These are phyloP conservation scores for Phytophthora sansomeana DNA, from an alignment of 352 stramenopile genomes.

Conservation along the genomic window DNA sequence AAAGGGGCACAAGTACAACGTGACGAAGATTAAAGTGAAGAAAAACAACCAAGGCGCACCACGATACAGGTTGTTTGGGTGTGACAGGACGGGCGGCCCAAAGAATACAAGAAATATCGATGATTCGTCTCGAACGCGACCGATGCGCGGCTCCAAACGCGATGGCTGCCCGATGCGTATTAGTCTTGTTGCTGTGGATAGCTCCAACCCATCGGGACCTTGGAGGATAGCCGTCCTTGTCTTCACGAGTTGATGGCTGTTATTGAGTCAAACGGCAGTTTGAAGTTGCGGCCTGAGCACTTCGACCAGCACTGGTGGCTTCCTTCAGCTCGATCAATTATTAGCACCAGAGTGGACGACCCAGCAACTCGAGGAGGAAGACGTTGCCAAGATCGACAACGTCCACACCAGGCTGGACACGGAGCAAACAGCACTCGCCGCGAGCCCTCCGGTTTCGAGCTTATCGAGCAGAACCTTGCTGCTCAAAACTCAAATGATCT, in stretches of 20 bases:
- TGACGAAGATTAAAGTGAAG: not conserved
- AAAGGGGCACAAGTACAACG: not conserved
- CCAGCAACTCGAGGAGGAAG: not conserved
- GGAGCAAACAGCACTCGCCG: not conserved
- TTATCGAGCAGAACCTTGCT: not conserved
- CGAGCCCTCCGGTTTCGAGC: not conserved
- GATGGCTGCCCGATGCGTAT: too few species aligned
- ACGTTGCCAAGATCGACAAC: not conserved
- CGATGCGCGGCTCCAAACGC: too few species aligned
- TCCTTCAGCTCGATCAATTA: too few species aligned
- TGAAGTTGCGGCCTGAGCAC: not conserved
- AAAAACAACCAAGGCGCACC: not conserved
- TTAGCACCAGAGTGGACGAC: not conserved
- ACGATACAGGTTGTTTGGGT: not conserved
- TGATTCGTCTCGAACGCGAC: too few species aligned
- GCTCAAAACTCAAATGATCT: not conserved
- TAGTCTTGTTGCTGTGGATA: too few species aligned
- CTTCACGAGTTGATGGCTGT: conserved; percentile 3
- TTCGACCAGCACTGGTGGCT: too few species aligned
- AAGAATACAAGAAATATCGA: not conserved
- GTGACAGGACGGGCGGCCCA: not conserved
- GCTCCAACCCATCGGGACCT: too few species aligned
- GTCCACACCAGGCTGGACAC: not conserved
- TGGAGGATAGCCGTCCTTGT: too few species aligned
- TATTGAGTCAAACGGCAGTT: conserved; percentile 4